These are phyloP conservation scores for Chamaecrista fasciculata DNA, from an alignment of 306 rosid species.

Conservation along the genomic window DNA sequence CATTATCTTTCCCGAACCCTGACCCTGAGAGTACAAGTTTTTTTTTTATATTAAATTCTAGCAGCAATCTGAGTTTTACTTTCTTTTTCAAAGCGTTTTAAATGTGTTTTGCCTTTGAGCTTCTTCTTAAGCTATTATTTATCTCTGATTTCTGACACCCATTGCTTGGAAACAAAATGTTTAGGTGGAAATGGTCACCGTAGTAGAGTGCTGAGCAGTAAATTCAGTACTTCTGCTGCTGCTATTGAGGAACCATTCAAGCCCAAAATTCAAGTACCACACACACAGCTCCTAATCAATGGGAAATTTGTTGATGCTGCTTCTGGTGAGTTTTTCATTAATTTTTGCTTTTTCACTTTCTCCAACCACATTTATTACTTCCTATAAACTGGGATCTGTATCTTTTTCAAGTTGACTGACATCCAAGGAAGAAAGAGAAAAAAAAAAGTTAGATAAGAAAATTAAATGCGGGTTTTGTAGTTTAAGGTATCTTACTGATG, in stretches of 20 bases:
- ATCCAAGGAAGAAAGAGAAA: background rate
- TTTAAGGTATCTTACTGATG: constrained; percentile 19
- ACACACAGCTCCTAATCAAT: constrained; percentile 67
- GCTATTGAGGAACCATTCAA: constrained; percentile 59
- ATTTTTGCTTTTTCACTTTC: background rate
- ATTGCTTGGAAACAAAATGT: background rate
- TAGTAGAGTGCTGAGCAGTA: constrained; percentile 32
- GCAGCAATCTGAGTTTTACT: background rate
- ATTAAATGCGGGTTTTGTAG: background rate
- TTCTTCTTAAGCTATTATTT: background rate
- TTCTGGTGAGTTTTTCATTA: constrained; percentile 55
- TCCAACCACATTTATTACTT: background rate
- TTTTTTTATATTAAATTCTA: background rate
- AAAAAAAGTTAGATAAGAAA: background rate
- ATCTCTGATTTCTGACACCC: background rate
- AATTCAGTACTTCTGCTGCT: constrained; percentile 60
- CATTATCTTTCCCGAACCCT: background rate
- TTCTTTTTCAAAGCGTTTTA: background rate
- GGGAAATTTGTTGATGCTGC: constrained; percentile 82
- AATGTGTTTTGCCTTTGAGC: background rate
- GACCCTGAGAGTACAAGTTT: background rate
- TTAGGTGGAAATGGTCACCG: constrained; percentile 49
- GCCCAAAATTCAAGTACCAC: constrained; percentile 51
- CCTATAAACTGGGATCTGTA: background rate
- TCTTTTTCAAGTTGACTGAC: background rate